These are phyloP conservation scores for Solanum commersonii DNA, from an alignment of 257 asterid species.

Conservation along the genomic window DNA sequence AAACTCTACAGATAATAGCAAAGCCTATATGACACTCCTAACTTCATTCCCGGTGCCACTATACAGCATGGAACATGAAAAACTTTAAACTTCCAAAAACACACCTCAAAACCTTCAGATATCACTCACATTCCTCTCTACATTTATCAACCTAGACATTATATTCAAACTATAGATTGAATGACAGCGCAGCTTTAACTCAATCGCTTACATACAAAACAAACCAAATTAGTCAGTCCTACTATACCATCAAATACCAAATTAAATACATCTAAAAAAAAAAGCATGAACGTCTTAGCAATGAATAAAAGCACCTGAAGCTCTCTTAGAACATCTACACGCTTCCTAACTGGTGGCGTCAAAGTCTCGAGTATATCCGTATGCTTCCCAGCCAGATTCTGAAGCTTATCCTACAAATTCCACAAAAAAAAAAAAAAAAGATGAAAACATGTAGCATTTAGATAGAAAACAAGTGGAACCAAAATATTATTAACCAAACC, in stretches of 20 bases:
- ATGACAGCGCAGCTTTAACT: background rate
- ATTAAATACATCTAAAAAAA: background rate
- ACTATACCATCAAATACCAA: background rate
- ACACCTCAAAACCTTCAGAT: background rate
- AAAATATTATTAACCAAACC: constrained; percentile 22
- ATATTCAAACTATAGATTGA: background rate
- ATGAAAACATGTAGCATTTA: background rate
- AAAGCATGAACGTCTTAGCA: background rate
- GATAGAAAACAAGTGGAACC: background rate
- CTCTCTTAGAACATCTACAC: constrained; percentile 61
- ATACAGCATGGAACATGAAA: background rate
- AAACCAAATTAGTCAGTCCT: background rate
- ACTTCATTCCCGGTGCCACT: background rate
- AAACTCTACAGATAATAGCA: background rate
- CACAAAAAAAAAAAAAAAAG: background rate
- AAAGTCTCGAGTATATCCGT: constrained; percentile 47
- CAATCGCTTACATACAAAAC: background rate
- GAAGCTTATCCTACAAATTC: constrained; percentile 2
- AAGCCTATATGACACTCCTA: background rate
- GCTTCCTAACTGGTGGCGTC: constrained; percentile 56
- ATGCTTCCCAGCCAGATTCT: constrained; percentile 54
- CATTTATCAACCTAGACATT: background rate
- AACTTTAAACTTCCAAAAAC: background rate
- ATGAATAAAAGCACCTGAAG: constrained; percentile 46
- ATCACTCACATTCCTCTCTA: background rate